phyloP scores from a whole-genome alignment of 495 filamentous ascomycete species.

The Penicillium odoratum region DNA sequence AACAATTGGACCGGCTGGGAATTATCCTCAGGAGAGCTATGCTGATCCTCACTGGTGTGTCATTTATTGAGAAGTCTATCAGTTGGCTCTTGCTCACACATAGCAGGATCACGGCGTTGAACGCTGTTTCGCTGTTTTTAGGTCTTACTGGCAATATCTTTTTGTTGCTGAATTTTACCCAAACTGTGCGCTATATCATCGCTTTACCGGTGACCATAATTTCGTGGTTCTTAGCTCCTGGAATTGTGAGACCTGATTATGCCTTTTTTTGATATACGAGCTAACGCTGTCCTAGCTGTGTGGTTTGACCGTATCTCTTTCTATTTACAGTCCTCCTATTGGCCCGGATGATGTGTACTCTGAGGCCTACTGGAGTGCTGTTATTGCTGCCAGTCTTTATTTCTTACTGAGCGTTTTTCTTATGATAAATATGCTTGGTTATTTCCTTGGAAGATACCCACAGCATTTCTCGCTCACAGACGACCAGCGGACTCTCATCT shows the following conservation, averaged over 20 bases:
- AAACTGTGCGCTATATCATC: constrained; percentile 73
- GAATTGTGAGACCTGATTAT: constrained; percentile 50
- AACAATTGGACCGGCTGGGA: constrained; percentile 28
- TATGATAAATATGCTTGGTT: constrained; percentile 78
- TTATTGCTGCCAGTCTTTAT: constrained; percentile 68
- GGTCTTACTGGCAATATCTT: constrained; percentile 71
- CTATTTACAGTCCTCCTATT: constrained; percentile 59
- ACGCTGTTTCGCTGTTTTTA: constrained; percentile 63
- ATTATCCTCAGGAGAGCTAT: constrained; percentile 42
- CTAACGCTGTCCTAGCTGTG: constrained; percentile 50
- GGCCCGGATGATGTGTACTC: constrained; percentile 62
- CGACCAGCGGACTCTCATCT: constrained; percentile 65
- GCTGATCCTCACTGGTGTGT: constrained; percentile 54
- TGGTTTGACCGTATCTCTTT: constrained; percentile 58
- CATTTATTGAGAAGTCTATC: not conserved
- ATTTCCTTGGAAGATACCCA: constrained; percentile 74
- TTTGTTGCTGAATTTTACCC: constrained; percentile 82
- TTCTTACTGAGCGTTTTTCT: constrained; percentile 61
- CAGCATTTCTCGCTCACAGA: constrained; percentile 73
- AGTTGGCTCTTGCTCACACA: not conserved
- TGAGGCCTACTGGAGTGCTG: constrained; percentile 75
- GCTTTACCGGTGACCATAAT: constrained; percentile 69
- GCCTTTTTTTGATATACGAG: not conserved
- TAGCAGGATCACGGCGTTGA: constrained; percentile 52
- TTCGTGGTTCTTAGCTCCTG: constrained; percentile 65